Conservation (phyloP, 352 stramenopile genomes). For the Phytophthora ohioensis region DNA sequence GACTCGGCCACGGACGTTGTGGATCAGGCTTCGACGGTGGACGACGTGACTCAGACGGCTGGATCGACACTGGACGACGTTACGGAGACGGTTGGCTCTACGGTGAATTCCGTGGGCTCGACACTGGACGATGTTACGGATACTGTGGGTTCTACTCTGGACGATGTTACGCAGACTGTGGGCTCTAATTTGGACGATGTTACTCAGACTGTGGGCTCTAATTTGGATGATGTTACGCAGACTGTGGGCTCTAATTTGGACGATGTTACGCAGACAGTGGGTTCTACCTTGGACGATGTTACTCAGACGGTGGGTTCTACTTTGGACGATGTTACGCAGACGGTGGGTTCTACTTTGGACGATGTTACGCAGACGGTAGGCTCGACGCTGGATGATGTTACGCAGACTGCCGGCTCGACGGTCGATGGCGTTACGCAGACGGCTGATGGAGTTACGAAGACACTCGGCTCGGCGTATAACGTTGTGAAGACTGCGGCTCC, state of each 20-base stretch:
- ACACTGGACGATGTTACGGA: slow-evolving; percentile 3
- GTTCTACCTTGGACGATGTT: slow-evolving; percentile 5
- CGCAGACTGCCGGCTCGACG: slow-evolving; percentile 8
- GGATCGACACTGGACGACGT: slow-evolving; percentile 12
- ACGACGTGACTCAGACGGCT: background rate
- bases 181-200: slow-evolving; percentile 10
- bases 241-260: slow-evolving; percentile 10
- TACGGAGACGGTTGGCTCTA: slow-evolving; percentile 1
- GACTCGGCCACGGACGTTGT: slow-evolving; percentile 24
- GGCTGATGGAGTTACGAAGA: slow-evolving; percentile 2
- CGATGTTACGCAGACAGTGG: slow-evolving; percentile 5
- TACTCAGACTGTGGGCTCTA: background rate
- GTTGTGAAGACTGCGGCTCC: slow-evolving; percentile 10
- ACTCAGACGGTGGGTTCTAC: slow-evolving; percentile 11
- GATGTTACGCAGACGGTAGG: slow-evolving; percentile 8
- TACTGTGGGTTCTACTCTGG: slow-evolving; percentile 12
- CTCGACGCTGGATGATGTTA: slow-evolving; percentile 17
- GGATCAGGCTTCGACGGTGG: slow-evolving; percentile 17
- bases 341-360: slow-evolving; percentile 16
- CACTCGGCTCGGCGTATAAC: slow-evolving; percentile 1
- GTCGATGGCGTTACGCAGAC: slow-evolving; percentile 2
- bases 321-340: slow-evolving; percentile 15
- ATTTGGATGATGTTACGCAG: slow-evolving; percentile 1
- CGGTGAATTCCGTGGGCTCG: background rate
- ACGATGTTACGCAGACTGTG: slow-evolving; percentile 3